phyloP scores from a whole-genome alignment of 2,329 filamentous ascomycete species.

The Aspergillus sp. region DNA sequence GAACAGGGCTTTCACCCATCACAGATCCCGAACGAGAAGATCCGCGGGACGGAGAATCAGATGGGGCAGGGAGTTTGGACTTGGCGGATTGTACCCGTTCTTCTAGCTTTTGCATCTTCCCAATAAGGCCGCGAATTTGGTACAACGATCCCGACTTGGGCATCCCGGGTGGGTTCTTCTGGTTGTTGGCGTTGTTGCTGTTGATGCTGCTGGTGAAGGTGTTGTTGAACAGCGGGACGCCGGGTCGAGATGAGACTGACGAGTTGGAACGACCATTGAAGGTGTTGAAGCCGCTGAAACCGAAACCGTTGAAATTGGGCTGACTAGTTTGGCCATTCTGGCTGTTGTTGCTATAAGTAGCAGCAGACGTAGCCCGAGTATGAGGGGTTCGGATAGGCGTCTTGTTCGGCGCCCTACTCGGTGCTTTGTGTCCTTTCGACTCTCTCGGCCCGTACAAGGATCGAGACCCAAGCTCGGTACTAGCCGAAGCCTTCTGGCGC shows the following conservation, averaged over 20 bases:
- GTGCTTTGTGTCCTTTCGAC: too few species aligned
- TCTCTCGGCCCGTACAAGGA: slow-evolving; percentile 32
- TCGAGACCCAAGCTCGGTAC: slow-evolving; percentile 51
- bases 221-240: slow-evolving; percentile 19
- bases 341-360: too few species aligned
- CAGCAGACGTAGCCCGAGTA: too few species aligned
- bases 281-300: too few species aligned
- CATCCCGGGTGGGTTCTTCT: slow-evolving; percentile 41
- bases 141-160: slow-evolving; percentile 70
- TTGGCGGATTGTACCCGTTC: slow-evolving; percentile 86
- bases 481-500: slow-evolving; percentile 39
- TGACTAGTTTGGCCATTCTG: too few species aligned
- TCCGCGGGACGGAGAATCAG: slow-evolving; percentile 68
- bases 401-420: too few species aligned
- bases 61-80: slow-evolving; percentile 83
- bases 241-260: slow-evolving; percentile 36
- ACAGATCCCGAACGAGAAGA: slow-evolving; percentile 64
- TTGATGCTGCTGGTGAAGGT: slow-evolving; percentile 12
- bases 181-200: slow-evolving; percentile 34
- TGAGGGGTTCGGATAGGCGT: too few species aligned
- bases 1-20: slow-evolving; percentile 44
- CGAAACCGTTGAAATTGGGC: too few species aligned
- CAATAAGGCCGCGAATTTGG: slow-evolving; percentile 89
- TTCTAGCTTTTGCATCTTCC: slow-evolving; percentile 95
- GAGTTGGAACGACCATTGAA: slow-evolving; percentile 41